These are phyloP conservation scores for Chenopodium quinoa DNA, from an alignment of 148 eudicot genomes.

Conservation along the genomic window DNA sequence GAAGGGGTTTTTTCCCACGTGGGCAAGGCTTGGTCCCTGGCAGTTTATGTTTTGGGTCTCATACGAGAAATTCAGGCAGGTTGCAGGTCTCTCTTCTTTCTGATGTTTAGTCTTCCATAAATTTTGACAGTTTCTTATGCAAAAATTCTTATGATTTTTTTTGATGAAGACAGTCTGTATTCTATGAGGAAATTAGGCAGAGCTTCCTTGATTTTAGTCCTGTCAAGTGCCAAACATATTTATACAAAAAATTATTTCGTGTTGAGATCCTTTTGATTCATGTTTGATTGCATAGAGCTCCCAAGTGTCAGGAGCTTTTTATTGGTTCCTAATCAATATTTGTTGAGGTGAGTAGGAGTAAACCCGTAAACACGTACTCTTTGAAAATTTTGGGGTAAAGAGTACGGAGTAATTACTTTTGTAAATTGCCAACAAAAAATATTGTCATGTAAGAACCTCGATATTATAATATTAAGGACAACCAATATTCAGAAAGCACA, in stretches of 20 bases:
- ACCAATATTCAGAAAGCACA: neutral
- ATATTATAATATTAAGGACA: neutral
- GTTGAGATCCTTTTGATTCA: too few species aligned
- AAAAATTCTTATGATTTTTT: neutral
- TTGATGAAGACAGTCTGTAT: neutral
- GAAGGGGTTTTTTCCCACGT: conserved; percentile 91
- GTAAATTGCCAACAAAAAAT: too few species aligned
- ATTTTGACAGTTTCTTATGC: neutral
- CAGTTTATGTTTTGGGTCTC: conserved; percentile 96
- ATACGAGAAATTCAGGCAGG: conserved; percentile 63
- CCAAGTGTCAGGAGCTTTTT: too few species aligned
- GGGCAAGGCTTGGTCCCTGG: conserved; percentile 99
- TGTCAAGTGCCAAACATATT: neutral
- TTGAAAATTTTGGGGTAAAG: too few species aligned
- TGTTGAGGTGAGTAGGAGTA: too few species aligned
- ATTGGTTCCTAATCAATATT: too few species aligned
- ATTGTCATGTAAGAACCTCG: neutral
- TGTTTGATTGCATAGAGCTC: too few species aligned
- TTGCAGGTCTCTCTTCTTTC: conserved; percentile 79
- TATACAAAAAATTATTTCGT: neutral
- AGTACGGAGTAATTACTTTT: too few species aligned
- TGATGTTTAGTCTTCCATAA: conserved; percentile 21
- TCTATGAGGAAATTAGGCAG: neutral
- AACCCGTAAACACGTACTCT: too few species aligned
- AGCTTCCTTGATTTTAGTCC: neutral